Conservation (phyloP, 1,139 yeast genomes). For the Debaryomyces subglobosus region DNA sequence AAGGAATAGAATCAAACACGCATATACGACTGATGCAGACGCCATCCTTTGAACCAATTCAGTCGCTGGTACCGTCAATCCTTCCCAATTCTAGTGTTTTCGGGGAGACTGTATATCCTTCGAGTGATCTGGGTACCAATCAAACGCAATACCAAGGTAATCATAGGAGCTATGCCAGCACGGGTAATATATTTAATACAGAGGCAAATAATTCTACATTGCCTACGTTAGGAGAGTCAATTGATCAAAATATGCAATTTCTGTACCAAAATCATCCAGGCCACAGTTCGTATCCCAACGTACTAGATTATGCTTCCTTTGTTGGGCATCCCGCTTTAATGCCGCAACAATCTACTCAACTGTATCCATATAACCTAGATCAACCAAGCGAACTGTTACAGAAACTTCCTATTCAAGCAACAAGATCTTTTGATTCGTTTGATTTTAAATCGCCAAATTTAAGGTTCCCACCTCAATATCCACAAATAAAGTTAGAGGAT, state of each 20-base stretch:
- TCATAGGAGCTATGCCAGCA: not conserved
- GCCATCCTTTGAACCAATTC: not conserved
- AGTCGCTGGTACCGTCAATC: not conserved
- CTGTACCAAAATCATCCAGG: not conserved
- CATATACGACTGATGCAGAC: constrained; percentile 1
- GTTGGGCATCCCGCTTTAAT: not conserved
- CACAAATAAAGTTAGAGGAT: not conserved
- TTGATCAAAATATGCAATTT: not conserved
- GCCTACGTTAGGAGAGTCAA: not conserved
- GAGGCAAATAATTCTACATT: not conserved
- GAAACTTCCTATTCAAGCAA: not conserved
- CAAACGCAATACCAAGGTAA: not conserved
- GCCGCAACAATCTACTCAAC: not conserved
- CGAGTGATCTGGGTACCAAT: not conserved
- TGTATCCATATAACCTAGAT: not conserved
- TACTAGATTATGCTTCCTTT: not conserved
- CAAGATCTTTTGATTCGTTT: not conserved
- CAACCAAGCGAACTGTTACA: not conserved
- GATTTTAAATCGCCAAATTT: not conserved
- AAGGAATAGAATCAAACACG: not conserved
- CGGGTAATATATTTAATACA: not conserved
- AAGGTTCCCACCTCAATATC: not conserved
- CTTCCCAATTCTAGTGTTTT: not conserved
- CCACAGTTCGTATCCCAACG: not conserved
- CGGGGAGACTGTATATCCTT: not conserved